Base-by-base conservation (phyloP, 2,329 filamentous ascomycete genomes). In the Allantophomopsis lycopodina region DNA sequence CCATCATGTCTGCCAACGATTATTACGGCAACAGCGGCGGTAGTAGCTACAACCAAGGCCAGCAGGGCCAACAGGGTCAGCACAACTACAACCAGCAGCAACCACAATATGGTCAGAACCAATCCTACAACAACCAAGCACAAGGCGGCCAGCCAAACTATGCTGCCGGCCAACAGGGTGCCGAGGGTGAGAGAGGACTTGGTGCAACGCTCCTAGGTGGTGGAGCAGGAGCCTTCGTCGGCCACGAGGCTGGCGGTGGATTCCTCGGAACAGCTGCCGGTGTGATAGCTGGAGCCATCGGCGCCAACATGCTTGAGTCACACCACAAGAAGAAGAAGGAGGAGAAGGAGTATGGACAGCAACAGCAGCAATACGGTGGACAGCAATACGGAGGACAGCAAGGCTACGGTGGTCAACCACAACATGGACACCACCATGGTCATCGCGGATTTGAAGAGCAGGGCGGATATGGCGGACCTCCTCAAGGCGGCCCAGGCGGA, bases 221-320 rank as follows among this genome's bases (percentile, higher is more conserved):
- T 16, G 68, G 64, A 2, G 65, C 63, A 1, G 73, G 73, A 31
- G 71, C 66, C 0, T 67, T 69, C 41, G 41, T 71, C 0, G 71
- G 66, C 0, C 66, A 74, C 50, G 67, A 76, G 53, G 52, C 70
- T 10, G 70, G 71, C 15, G 68, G 69, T 39, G 69, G 71, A 6
- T 58, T 66, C 36, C 50, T 76, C 30, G 68, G 68, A 17, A 69
- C 71, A 2, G 48, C 74, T 5, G 60, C 66, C 2, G 71, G 71
- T 0, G 58, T 64, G 7, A 61, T 72, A 2, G 68, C 65, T 10
- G 73, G 73, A 17, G 71, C 70, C 0, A 60, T 74, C 11, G 67
- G 65, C 2, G 72, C 72, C 7, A 75, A 75, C 46, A 56, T 65
- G 14, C 51, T 73, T 31, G 66, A 68, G 51, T 49, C 63, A 39